Conservation (phyloP, 306 rosid genomes). For the Ceratonia siliqua region DNA sequence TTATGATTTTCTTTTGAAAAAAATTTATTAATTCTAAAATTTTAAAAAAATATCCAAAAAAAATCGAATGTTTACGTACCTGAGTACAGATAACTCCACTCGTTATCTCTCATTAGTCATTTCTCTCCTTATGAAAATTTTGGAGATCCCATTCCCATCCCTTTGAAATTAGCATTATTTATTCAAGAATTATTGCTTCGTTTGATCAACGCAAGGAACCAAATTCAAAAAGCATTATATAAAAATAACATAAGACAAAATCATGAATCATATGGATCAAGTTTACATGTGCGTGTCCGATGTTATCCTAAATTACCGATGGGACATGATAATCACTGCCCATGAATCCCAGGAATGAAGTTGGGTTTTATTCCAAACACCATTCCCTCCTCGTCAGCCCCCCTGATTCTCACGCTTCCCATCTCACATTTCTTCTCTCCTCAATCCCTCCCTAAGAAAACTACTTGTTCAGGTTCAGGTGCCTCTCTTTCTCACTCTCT, state of each 20-base stretch:
- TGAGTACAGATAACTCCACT: no score
- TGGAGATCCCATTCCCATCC: no score
- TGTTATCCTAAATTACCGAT: not conserved
- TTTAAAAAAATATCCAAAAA: no score
- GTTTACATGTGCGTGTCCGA: not conserved
- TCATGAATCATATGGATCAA: not conserved
- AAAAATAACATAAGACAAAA: not conserved
- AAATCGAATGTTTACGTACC: no score
- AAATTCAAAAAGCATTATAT: not conserved
- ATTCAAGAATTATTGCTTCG: not conserved
- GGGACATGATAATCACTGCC: not conserved
- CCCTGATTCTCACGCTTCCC: conserved; percentile 25
- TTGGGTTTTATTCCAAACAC: conserved; percentile 35
- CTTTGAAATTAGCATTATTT: no score
- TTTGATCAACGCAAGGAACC: not conserved
- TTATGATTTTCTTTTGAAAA: no score
- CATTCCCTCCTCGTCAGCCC: not conserved
- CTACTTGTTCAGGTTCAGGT: conserved; percentile 30
- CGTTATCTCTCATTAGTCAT: no score
- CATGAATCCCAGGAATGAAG: conserved; percentile 36
- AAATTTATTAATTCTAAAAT: no score
- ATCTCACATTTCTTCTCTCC: not conserved
- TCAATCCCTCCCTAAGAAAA: not conserved
- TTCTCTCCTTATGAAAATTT: no score
- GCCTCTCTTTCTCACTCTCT: conserved; percentile 8